Base-by-base conservation (phyloP, 768 basidiomycete genomes). In the Lentinula edodes region DNA sequence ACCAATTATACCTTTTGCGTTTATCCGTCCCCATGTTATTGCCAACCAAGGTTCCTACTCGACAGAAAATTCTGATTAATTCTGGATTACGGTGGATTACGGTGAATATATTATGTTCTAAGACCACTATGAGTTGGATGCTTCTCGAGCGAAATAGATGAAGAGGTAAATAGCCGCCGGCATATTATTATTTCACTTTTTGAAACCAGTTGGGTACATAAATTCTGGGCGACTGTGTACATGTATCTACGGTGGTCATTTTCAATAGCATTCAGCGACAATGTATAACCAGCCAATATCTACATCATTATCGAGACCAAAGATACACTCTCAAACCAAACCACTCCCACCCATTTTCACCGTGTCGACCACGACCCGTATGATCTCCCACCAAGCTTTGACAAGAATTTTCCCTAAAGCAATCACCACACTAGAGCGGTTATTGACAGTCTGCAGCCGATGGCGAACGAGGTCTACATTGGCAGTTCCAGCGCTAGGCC, bases 331-430 rank as follows among this genome's bases (percentile, higher is more conserved):
- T 51, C 48, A 90, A 48, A 87, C 87, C 62, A 90, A 72, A 18
- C 90, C 90, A 64, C 87, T 83, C 18, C 88, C 90, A 1, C 85
- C 90, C 90, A 92, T 91, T 66, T 77, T 80, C 36, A 89, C 78
- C 3, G 88, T 87, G 73, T 92, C 90, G 52, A 73, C 70, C 15
- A 92, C 75, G 5, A 79, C 83, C 46, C 79, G 77, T 3, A 81
- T 65, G 6, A 80, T 66, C 66, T 83, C 84, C 18, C 71, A 71
- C 84, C 87, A 87, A 36, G 81, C 72, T 38, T 72, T 73, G 15
- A 69, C 68, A 12, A 79, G 56, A 5, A 60, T 20, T 8, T 48
- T 48, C 2, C 59, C 38, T 48, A 75, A 64, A 43, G 41, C 55
- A 23, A 41, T 41, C 41, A 56, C 32, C 38, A 34, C 55, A 39